phyloP scores from a whole-genome alignment of 2,329 filamentous ascomycete genomes.

The Clonostachys chloroleuca region DNA sequence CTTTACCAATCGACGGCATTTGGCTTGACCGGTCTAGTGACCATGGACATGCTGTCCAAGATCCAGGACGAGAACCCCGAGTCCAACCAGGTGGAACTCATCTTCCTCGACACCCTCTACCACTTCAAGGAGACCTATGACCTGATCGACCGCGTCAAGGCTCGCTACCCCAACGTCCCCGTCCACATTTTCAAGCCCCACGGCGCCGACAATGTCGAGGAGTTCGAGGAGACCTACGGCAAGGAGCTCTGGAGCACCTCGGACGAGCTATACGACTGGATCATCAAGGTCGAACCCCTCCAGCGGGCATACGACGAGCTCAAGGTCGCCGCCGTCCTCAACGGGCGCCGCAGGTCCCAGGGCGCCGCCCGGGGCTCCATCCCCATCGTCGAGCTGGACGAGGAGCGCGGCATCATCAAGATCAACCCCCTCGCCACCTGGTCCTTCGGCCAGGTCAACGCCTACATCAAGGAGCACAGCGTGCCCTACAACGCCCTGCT shows the following conservation, averaged over 20 bases:
- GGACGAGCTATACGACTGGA: constrained; percentile 89
- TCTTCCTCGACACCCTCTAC: constrained; percentile 82
- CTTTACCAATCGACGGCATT: constrained; percentile 86
- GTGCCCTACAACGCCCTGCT: constrained; percentile 93
- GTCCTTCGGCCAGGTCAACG: constrained; percentile 84
- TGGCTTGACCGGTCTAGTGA: constrained; percentile 75
- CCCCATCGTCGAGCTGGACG: constrained; percentile 86
- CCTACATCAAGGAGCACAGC: constrained; percentile 79
- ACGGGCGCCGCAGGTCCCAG: constrained; percentile 86
- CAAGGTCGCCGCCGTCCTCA: constrained; percentile 84
- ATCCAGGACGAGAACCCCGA: constrained; percentile 60
- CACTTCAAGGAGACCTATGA: constrained; percentile 76
- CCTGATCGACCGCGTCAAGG: constrained; percentile 69
- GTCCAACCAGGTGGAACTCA: constrained; percentile 56
- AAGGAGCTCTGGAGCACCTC: constrained; percentile 79
- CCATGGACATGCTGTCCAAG: constrained; percentile 81
- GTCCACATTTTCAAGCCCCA: constrained; percentile 89
- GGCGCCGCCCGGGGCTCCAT: constrained; percentile 88
- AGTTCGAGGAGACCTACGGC: constrained; percentile 82
- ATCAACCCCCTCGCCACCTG: constrained; percentile 96
- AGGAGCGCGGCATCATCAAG: constrained; percentile 86
- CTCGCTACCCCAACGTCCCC: constrained; percentile 71
- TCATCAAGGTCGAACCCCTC: constrained; percentile 95
- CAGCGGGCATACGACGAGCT: constrained; percentile 87
- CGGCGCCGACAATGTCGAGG: constrained; percentile 63